These are phyloP conservation scores for Alisma plantagoaquatica DNA, from an alignment of 106 monocot genomes.

Conservation along the genomic window DNA sequence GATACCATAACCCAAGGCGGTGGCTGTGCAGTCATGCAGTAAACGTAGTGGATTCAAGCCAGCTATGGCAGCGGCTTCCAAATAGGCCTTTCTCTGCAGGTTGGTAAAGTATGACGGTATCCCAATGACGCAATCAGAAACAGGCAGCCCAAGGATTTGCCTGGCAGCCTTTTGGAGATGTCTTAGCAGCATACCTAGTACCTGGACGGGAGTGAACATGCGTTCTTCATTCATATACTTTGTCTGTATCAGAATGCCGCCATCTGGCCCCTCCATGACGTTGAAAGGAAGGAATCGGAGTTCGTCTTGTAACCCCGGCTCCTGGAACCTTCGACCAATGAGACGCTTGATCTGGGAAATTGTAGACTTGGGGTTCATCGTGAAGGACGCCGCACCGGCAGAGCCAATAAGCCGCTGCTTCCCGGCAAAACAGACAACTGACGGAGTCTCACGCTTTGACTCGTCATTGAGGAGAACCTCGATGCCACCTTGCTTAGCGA, in stretches of 20 bases:
- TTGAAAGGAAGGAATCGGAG: no score
- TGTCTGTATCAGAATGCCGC: neutral
- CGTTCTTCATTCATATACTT: neutral
- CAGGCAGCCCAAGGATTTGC: conserved; percentile 21
- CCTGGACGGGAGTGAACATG: conserved; percentile 8
- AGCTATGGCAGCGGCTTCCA: conserved; percentile 75
- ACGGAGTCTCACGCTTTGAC: no score
- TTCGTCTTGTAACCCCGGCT: no score
- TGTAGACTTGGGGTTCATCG: conserved; percentile 39
- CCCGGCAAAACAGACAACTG: no score
- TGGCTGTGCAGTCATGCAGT: conserved; percentile 71
- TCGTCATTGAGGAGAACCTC: no score
- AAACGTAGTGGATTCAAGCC: conserved; percentile 60
- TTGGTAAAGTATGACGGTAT: conserved; percentile 73
- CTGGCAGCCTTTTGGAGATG: conserved; percentile 43
- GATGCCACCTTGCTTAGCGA: no score
- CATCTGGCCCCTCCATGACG: neutral
- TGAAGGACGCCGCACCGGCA: no score
- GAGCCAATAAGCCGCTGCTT: no score
- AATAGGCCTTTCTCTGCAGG: conserved; percentile 50
- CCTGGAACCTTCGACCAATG: conserved; percentile 15
- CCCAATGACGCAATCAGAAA: conserved; percentile 65
- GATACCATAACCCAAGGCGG: conserved; percentile 76
- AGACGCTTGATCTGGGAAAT: conserved; percentile 55
- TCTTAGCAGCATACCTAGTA: conserved; percentile 14